Conservation (phyloP, 139 green algal genomes). For the Micractinium conductrix region DNA sequence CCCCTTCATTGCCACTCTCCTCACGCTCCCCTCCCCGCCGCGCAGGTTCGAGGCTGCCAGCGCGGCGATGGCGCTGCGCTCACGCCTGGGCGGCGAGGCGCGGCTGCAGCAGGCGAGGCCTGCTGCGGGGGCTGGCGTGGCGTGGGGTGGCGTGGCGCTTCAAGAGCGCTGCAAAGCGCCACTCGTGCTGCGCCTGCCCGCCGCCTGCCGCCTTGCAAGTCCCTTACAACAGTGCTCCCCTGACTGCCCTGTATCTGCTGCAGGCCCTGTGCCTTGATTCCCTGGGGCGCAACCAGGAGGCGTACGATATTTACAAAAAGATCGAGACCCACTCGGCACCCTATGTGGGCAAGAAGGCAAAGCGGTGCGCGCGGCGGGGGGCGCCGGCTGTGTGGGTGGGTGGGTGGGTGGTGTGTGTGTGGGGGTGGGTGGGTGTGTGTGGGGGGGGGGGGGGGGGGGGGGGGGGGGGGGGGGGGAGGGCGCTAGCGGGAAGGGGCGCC, state of each 20-base stretch:
- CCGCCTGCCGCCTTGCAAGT: no score
- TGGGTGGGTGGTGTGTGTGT: neutral
- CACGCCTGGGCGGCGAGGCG: conserved; percentile 69
- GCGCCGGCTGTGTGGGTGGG: neutral
- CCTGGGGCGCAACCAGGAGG: conserved; percentile 63
- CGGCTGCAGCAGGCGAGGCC: conserved; percentile 81
- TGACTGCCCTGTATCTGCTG: no score
- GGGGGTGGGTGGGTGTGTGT: neutral
- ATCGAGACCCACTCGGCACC: conserved; percentile 59
- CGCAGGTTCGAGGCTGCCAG: conserved; percentile 39
- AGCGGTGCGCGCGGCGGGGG: no score
- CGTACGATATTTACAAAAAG: conserved; percentile 71
- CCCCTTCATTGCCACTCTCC: no score
- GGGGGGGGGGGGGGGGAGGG: no score
- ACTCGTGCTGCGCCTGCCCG: no score
- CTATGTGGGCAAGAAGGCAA: conserved; percentile 67
- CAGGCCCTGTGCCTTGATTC: conserved; percentile 59
- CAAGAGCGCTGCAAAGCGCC: no score
- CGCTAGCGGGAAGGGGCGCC: no score
- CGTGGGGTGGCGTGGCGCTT: no score
- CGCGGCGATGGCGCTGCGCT: conserved; percentile 46
- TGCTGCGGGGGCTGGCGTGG: conserved; percentile 27
- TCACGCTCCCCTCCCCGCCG: neutral
- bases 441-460: no score
- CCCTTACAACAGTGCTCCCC: no score